Percentiles rank a stretch among this genome's conserved stretches.
Conservation (phyloP, 2,329 filamentous ascomycete species). For the Pseudopyricularia javanii region DNA sequence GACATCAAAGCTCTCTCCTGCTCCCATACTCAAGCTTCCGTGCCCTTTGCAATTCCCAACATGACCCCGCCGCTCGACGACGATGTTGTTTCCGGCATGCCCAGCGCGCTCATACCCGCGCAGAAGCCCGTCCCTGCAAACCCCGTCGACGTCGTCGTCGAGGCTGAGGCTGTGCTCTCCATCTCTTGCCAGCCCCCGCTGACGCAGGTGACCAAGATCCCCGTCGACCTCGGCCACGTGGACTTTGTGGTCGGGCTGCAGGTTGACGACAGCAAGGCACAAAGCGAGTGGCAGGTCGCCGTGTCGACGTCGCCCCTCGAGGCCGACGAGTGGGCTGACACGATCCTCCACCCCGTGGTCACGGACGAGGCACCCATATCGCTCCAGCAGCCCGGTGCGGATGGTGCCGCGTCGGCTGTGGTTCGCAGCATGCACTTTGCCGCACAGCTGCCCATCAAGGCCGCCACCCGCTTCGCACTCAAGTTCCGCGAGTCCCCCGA, state of each 20-base stretch:
- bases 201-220: constrained; percentile 57
- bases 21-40: background rate
- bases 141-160: background rate
- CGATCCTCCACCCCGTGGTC: constrained; percentile 16
- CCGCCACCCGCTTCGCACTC: constrained; percentile 52
- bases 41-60: background rate
- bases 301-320: constrained; percentile 50
- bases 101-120: constrained; percentile 19
- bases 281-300: constrained; percentile 56
- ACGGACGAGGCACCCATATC: constrained; percentile 27
- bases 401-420: constrained; percentile 16
- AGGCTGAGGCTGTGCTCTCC: constrained; percentile 25
- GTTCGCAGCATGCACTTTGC: constrained; percentile 40
- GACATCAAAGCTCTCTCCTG: too few relatives aligned
- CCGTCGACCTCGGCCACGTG: constrained; percentile 33
- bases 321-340: constrained; percentile 42
- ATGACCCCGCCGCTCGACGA: constrained; percentile 16
- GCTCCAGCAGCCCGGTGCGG: too few relatives aligned
- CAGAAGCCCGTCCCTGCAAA: constrained; percentile 18
- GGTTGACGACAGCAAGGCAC: constrained; percentile 38
- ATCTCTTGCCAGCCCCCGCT: constrained; percentile 53
- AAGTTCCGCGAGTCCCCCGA: constrained; percentile 47
- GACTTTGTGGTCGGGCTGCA: constrained; percentile 60
- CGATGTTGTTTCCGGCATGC: constrained; percentile 23
- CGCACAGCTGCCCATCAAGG: constrained; percentile 31